phyloP scores from a whole-genome alignment of 495 filamentous ascomycete species.

The Talaromyces wortmannii region DNA sequence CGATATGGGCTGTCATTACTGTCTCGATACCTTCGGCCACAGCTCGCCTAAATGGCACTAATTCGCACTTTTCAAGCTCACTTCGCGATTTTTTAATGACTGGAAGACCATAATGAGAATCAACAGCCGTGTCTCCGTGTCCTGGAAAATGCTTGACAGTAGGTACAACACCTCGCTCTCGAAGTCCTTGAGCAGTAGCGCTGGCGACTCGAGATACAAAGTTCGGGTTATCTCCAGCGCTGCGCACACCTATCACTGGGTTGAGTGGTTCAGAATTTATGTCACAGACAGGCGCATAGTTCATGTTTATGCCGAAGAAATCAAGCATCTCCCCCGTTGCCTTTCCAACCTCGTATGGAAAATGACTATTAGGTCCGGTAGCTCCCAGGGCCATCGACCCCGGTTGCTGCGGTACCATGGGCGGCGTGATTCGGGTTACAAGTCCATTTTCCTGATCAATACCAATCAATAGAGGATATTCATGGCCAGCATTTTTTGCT shows the following conservation, averaged over 20 bases:
- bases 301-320: conserved; percentile 37
- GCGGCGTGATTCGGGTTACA: conserved; percentile 36
- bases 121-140: conserved; percentile 35
- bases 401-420: conserved; percentile 33
- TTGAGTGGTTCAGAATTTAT: conserved; percentile 38
- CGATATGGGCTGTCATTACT: conserved; percentile 39
- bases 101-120: conserved; percentile 36
- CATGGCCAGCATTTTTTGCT: conserved; percentile 29
- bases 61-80: conserved; percentile 29
- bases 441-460: conserved; percentile 40
- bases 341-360: conserved; percentile 28
- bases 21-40: conserved; percentile 32
- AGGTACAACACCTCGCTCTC: conserved; percentile 29
- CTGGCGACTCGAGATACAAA: conserved; percentile 31
- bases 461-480: conserved; percentile 34
- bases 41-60: conserved; percentile 36
- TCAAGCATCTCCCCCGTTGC: conserved; percentile 26
- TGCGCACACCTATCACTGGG: conserved; percentile 36
- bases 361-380: conserved; percentile 23
- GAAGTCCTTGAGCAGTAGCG: conserved; percentile 26
- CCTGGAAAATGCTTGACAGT: conserved; percentile 39
- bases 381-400: conserved; percentile 36
- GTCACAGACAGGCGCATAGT: conserved; percentile 37
- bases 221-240: conserved; percentile 32
- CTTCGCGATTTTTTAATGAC: conserved; percentile 30